These are phyloP conservation scores for Trichocomaceae sp. DNA, from an alignment of 2,329 filamentous ascomycete species.

Conservation along the genomic window DNA sequence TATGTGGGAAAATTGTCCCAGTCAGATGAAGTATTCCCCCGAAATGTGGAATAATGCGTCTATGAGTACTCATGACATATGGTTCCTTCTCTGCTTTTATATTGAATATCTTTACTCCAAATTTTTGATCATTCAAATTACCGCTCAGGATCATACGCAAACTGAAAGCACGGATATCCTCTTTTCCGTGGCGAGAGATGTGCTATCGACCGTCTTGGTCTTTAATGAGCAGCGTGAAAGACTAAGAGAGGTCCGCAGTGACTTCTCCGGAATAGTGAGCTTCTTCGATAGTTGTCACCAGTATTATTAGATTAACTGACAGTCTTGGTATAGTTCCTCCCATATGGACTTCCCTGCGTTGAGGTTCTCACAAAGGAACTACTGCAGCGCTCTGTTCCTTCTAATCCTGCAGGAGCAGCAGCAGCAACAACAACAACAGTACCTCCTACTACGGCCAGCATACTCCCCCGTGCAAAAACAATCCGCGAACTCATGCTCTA, in stretches of 20 bases:
- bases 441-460: not conserved
- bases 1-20: not conserved
- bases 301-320: not conserved
- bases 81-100: not conserved
- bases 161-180: not conserved
- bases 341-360: not conserved
- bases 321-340: not conserved
- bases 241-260: not conserved
- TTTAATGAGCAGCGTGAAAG: not conserved
- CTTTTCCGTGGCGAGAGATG: not conserved
- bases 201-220: not conserved
- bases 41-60: not conserved
- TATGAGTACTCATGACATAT: not conserved
- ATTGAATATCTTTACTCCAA: not conserved
- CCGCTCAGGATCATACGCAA: not conserved
- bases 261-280: not conserved
- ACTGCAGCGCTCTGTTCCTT: not conserved
- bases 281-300: not conserved
- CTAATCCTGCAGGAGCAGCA: too few species aligned
- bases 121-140: not conserved
- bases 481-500: not conserved
- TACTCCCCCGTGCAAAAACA: not conserved
- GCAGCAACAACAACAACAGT: too few species aligned
- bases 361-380: conserved; percentile 2
- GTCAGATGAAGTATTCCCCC: not conserved